Base-by-base conservation (phyloP, 176 grass and related monocot species). In the Oropetium thomaeum region DNA sequence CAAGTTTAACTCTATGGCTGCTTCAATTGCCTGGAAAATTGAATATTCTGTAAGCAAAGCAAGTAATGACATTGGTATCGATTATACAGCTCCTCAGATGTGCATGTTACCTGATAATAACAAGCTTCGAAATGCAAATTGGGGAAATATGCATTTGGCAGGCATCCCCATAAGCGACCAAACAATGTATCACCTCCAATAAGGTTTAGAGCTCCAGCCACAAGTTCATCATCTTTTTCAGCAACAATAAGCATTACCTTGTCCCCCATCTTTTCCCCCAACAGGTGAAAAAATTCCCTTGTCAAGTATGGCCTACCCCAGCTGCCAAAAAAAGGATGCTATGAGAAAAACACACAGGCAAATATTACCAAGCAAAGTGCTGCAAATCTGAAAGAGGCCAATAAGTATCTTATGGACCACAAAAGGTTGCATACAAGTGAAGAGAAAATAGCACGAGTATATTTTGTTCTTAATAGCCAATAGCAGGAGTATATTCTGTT, bases 41-140 rank as follows among this genome's bases (percentile, higher is more conserved):
- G 20, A 79, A 27, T 29, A 62, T 65, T 76, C 32, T 29, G 35
- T 70, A 57, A 78, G 27, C 10, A 60, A 45, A 71, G 7, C 4
- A 67, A 43, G 65, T 86, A 53, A 72, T 54, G 29, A 17, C 9
- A 77, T 82, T 38, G 51, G 33, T 66, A 25, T 38, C 16, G 22
- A 43, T 35, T 62, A 62, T 53, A 67, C 51, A 51, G 17, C 55
- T 54, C 22, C 31, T 59, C 41, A 78, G 41, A 73, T 44, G 27
- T n/a, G 59, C 15, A 61, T 34, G 22, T 85, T 89, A 99, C 96
- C 89, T 99, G 96, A 78, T 99, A 99, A 88, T 99, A 95, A 45
- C 96, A 99, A 52, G 91, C 91, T 86, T 99, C 91, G 70, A 99
- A 94, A 84, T 99, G 91, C 87, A 99, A 86, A 87, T 88, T 92